Conservation (phyloP, 2,329 filamentous ascomycete genomes). For the Fusarium sp. region DNA sequence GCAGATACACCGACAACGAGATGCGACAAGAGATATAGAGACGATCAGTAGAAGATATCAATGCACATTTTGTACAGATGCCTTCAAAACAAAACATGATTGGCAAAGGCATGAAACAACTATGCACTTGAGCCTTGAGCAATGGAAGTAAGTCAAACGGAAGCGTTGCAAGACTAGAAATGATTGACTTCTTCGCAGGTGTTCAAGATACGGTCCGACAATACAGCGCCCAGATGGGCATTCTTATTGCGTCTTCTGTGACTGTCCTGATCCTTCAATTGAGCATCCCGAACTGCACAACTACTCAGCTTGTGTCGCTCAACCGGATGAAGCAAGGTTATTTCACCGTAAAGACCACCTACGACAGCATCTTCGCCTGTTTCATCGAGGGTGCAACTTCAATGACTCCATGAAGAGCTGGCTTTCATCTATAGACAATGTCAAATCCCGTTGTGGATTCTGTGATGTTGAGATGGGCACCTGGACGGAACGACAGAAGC, state of each 20-base stretch:
- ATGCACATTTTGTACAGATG: not conserved
- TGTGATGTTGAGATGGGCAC: not conserved
- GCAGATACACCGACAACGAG: not conserved
- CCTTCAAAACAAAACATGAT: not conserved
- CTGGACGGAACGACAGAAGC: not conserved
- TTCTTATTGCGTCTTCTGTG: not conserved
- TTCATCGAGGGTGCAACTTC: not conserved
- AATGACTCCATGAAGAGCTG: not conserved
- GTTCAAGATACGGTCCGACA: not conserved
- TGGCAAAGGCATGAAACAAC: slow-evolving; percentile 5
- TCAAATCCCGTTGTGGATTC: not conserved
- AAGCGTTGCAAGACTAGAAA: no score
- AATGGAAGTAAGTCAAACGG: not conserved
- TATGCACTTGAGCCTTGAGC: not conserved
- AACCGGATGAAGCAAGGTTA: not conserved
- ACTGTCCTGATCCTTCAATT: not conserved
- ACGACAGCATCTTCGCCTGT: not conserved
- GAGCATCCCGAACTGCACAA: not conserved
- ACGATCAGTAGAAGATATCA: not conserved
- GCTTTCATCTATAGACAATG: not conserved
- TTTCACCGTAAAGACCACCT: not conserved
- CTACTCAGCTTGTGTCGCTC: not conserved
- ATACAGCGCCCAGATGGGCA: not conserved
- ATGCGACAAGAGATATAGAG: not conserved
- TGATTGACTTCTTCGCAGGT: not conserved